Base-by-base conservation (phyloP, 1,284 basidiomycete species). In the Moesziomyces globuligerus region DNA sequence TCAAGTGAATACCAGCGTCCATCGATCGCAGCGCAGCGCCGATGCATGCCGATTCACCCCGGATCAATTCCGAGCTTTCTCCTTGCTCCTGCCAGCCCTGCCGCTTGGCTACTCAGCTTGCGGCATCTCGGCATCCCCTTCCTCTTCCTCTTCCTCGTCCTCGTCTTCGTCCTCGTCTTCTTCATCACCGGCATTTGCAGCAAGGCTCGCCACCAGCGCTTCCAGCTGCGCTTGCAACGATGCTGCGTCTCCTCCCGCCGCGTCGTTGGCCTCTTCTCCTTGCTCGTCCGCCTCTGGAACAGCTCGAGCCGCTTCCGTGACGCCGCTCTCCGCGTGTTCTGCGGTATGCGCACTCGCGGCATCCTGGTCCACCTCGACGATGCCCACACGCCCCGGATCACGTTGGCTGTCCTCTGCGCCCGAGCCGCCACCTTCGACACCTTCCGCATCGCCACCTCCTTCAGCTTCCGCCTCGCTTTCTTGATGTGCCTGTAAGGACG, bases 181-280 rank as follows among this genome's bases (percentile, higher is more conserved):
- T 9, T 36, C 53, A n/a, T 53, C 47, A 36, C 53, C 61, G n/a
- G 61, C 68, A 21, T 61, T 57, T 20, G 61, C 61, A n/a, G 69
- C 67, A 4, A 76, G 66, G 49, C 69, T 72, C 6, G 75, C 75
- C 17, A 76, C 68, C 10, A 76, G 62, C 36, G 72, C 69, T 39
- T 76, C 75, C 28, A 76, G 39, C 38, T 76, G 72, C 17, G 69
- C 57, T 48, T 76, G 72, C 43, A 76, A 47, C 26, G 66, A 46
- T 29, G 46, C 64, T 50, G 59, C 68, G 40, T 21, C 46, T 48
- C 13, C 29, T 9, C 58, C 61, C 18, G 50, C 41, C 32, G 41
- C 36, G 7, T 37, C 39, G 8, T 15, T 47, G 7, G 20, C 53
- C 15, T 36, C 60, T 21, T 56, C 32, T 13, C n/a, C 38, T 25